Conservation (phyloP, 2,329 filamentous ascomycete species). For the Allantophomopsis lycopodina region DNA sequence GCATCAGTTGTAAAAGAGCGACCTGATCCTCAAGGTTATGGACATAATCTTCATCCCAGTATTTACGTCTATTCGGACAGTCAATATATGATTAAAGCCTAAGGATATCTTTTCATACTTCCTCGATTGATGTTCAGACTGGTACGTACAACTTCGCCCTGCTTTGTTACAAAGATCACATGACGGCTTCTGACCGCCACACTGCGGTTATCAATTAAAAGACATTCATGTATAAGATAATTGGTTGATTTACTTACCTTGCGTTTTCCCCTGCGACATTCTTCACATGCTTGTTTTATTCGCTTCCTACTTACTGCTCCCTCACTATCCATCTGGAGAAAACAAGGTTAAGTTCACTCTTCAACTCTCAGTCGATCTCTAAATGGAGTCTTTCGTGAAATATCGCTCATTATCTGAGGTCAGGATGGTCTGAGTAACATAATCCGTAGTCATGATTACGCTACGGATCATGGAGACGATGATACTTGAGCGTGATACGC, state of each 20-base stretch:
- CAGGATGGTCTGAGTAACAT: no score
- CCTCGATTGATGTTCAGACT: background rate
- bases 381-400: no score
- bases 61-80: background rate
- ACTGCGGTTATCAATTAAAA: background rate
- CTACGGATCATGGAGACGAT: no score
- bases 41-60: conserved; percentile 1
- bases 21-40: conserved; percentile 1
- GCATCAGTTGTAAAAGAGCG: background rate
- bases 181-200: conserved; percentile 3
- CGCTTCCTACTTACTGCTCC: no score
- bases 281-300: conserved; percentile 3
- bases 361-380: no score
- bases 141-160: background rate
- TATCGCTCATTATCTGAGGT: no score
- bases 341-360: no score
- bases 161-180: conserved; percentile 2
- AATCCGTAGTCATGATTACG: no score
- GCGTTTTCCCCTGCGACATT: conserved; percentile 6
- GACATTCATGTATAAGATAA: no score
- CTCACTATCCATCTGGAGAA: no score
- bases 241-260: conserved; percentile 2
- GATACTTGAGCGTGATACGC: no score
- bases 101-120: background rate
- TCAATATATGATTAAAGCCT: no score